Conservation (phyloP, 495 filamentous ascomycete species). For the Annulohypoxylon moriforme region DNA sequence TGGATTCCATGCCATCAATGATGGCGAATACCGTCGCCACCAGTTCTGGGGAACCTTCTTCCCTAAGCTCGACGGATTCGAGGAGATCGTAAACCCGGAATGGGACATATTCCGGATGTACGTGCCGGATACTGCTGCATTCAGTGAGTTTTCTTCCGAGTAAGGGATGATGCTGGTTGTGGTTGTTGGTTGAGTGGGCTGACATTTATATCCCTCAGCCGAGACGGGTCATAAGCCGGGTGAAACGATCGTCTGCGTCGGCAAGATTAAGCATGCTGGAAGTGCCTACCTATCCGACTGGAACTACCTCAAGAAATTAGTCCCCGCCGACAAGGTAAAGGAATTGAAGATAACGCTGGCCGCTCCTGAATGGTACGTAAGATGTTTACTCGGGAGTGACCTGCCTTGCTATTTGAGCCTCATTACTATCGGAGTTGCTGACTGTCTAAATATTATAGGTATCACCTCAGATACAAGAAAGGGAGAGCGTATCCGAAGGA, state of each 20-base stretch:
- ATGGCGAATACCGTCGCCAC: constrained; percentile 76
- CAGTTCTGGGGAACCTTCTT: constrained; percentile 71
- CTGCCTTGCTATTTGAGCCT: not conserved
- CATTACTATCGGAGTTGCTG: constrained; percentile 50
- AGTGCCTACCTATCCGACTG: constrained; percentile 72
- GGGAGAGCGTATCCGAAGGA: constrained; percentile 70
- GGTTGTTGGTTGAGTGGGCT: constrained; percentile 14
- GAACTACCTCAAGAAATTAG: constrained; percentile 70
- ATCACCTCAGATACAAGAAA: constrained; percentile 71
- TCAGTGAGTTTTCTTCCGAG: constrained; percentile 55
- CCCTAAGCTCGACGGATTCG: constrained; percentile 72
- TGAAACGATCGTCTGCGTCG: constrained; percentile 73
- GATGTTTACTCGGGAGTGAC: not conserved
- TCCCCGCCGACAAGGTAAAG: constrained; percentile 64
- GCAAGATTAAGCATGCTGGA: constrained; percentile 75
- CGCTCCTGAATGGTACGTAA: constrained; percentile 67
- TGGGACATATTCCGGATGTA: constrained; percentile 71
- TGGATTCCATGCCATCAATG: constrained; percentile 70
- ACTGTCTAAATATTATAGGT: constrained; percentile 41
- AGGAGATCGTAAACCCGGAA: constrained; percentile 68
- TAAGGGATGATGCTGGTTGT: not conserved
- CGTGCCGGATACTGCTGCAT: constrained; percentile 76
- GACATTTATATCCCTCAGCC: constrained; percentile 42
- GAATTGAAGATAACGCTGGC: constrained; percentile 73
- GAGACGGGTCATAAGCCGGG: constrained; percentile 73